Evolutionary conservation across 202 grass and related monocot genomes (phyloP), one percentile per base, ranked within the genome.

Genomic region (Hordeum pubiflorum): DNA sequence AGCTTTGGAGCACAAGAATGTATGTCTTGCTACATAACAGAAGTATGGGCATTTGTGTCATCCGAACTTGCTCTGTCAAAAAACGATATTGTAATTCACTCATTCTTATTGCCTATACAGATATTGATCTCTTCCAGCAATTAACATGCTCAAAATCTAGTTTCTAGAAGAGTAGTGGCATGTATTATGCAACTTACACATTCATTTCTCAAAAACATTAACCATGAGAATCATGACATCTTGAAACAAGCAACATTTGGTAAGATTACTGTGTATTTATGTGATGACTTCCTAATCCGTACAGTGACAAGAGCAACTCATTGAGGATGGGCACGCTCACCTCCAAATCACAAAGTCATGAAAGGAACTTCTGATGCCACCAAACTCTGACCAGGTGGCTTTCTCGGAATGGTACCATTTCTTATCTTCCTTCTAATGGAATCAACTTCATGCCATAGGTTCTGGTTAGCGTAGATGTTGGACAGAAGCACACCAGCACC

Each of bases 381-480:
- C 78, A 77, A 77, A 77, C 89, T 94, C 10, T 85, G 89, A 27
- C 86, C 92, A 29, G 86, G 86, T 77, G 92, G 86, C 75, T 94
- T 94, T 66, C 77, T 84, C 31, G 41, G 34, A 17, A 26, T 63
- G 27, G 38, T 22, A 0, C 60, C 73, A 69, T 33, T 87, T 67
- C 78, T 84, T 77, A 86, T 72, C 61, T 69, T 86, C 72, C 85
- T 83, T 82, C 92, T 91, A 33, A 79, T 73, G 20, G 81, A 74
- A 89, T 79, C 77, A 10, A 91, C 92, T 87, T 89, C 84, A 63
- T 89, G 81, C 89, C 92, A 94, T 1, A 85, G 69, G n/a, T 84
- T 86, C 50, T 87, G 69, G 76, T 89, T 79, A 22, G 89, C 92
- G 78, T 91, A 94, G 6, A 94, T 91, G 64, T 89, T 94, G 3